Evolutionary conservation across 345 rosid species (phyloP), one percentile per base, ranked within the genome.

Genomic region (Psidium friedrichsthalianum): DNA sequence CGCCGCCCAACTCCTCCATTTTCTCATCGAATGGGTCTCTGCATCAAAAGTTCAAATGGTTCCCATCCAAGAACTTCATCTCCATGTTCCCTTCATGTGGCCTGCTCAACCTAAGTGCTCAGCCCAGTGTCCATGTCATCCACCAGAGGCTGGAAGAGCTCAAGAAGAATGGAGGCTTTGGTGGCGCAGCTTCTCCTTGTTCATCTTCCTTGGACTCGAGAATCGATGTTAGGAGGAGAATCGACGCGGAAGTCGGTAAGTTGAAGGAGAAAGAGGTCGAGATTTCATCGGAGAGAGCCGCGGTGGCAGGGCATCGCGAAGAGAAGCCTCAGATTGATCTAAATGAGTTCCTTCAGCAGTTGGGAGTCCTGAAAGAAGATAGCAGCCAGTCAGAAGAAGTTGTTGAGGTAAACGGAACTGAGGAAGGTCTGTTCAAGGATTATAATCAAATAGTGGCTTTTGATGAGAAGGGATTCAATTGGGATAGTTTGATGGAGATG

Each of bases 131-230:
- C 86, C 96, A 92, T 81, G 92, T 94, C 55, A 95, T 97, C 56
- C 98, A 94, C 82, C 98, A 96, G 86, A 93, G 98, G 89, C 97
- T 97, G 56, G 94, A 97, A 85, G 95, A 97, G 85, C 94, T 96
- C 76, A 91, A 94, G 89, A 90, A 90, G 85, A 94, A 88, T 9
- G 95, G 92, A 51, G 87, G 78, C 47, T 69, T 69, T 40, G 78
- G 85, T 86, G 16, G 88, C 4, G 85, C 90, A 29, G 82, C 90
- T 64, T 88, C 91, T 82, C 90, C 93, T 42, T 85, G 86, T 14
- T 92, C 94, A 51, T 89, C 94, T 69, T 92, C 93, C 1, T 76
- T 90, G 2, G 92, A 90, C 53, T 89, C 91, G 0, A 90, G 89
- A 87, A 58, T 88, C 44, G 88, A 85, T 61, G 85, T 83, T 84